Base-by-base conservation (phyloP, 768 basidiomycete species). In the Leccinum boreale region DNA sequence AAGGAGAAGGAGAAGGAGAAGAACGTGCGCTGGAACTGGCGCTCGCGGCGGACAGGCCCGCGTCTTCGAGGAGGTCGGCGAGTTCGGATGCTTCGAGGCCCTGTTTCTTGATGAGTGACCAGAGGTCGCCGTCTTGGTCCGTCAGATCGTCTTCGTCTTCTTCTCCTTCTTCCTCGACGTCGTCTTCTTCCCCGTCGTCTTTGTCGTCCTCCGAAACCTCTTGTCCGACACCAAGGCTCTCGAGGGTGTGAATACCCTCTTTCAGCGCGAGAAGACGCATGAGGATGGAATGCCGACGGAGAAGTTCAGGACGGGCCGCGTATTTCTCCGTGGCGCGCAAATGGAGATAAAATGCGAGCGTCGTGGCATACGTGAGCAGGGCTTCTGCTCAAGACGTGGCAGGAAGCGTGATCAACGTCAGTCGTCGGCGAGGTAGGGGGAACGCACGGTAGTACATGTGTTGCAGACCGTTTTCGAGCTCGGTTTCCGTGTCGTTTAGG, bases 261-360 rank as follows among this genome's bases (percentile, higher is more conserved):
- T 96, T 96, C 48, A 98, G 82, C 14, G 85, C 81, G 29, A 96
- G 77, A 3, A 98, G 81, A 10, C 94, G 88, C 29, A 77, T 74
- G 57, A 92, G 78, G 63, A 94, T 85, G 4, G 91, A 89, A 67
- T 87, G 88, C 15, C 78, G 73, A 67, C 81, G 84, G 55, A 92
- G 80, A 39, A 82, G 80, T 58, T 83, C 80, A 10, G 83, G 88
- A 35, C 78, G 81, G 55, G 79, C 77, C 7, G 81, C 77, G 68
- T 86, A 85, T 73, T 88, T 83, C 59, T 82, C 78, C 42, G 81
- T 81, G 23, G 89, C 78, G 17, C 90, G 85, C n/a, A 98, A 79
- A 70, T 94, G 85, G 42, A 98, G 77, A 75, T 96, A 98, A 75
- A 94, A 98, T 1, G 94, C 90, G 47, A 98, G 85, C 2, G 86